phyloP scores from a whole-genome alignment of 23 red algal genomes.

The Gracilaria caudata region DNA sequence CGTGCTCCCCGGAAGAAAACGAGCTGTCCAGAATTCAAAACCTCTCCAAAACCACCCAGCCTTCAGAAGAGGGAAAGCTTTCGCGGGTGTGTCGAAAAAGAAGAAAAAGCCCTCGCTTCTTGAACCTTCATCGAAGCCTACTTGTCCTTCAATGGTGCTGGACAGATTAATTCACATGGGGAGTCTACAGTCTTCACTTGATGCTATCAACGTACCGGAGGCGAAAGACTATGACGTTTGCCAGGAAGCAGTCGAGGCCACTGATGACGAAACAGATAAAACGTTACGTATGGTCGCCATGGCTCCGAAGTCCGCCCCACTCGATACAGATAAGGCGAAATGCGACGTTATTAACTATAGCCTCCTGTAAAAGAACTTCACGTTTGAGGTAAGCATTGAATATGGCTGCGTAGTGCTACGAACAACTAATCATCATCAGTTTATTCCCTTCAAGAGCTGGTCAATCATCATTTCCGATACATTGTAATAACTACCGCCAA shows the following conservation, averaged over 20 bases:
- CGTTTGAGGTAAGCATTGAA: no score
- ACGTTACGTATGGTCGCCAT: background rate
- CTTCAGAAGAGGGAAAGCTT: constrained; percentile 24
- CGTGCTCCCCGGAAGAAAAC: background rate
- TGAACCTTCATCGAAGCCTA: background rate
- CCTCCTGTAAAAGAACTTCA: no score
- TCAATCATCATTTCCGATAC: constrained; percentile 40
- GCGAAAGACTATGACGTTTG: background rate
- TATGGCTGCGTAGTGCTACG: background rate
- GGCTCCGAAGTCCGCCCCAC: background rate
- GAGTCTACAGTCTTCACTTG: constrained; percentile 28
- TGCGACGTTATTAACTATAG: no score
- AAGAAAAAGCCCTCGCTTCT: background rate
- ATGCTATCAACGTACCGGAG: constrained; percentile 29
- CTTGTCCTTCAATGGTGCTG: constrained; percentile 6
- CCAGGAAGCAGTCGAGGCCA: background rate
- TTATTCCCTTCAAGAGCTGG: constrained; percentile 50
- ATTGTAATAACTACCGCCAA: constrained; percentile 79
- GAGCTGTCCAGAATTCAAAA: background rate
- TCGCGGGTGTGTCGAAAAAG: background rate
- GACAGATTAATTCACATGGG: constrained; percentile 20
- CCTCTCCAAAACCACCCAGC: constrained; percentile 17
- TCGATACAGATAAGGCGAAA: background rate
- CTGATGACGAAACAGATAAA: background rate
- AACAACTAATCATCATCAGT: background rate